Percentiles rank a stretch among this genome's conserved stretches.
These are phyloP conservation scores for Phytophthora sojae DNA, from an alignment of 352 stramenopile species.

Conservation along the genomic window DNA sequence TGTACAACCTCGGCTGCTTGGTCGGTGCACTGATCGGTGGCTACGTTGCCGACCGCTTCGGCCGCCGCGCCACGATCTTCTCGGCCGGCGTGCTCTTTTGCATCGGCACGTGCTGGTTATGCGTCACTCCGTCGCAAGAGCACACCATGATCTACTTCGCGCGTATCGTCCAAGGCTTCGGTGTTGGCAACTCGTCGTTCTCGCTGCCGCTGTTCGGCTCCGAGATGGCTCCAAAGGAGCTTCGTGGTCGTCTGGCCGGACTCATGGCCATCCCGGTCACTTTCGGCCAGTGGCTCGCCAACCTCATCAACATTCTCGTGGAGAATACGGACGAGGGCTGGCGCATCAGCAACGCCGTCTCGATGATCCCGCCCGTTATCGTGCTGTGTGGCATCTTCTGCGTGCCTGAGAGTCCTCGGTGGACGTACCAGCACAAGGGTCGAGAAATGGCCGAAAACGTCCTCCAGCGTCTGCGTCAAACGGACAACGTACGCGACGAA, in stretches of 20 bases:
- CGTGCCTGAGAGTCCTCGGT: conserved; percentile 42
- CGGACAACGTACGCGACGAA: conserved; percentile 37
- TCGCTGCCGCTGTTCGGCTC: conserved; percentile 48
- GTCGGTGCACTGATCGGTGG: conserved; percentile 45
- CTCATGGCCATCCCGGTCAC: conserved; percentile 41
- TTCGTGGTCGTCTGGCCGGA: conserved; percentile 41
- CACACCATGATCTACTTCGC: conserved; percentile 40
- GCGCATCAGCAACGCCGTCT: conserved; percentile 47
- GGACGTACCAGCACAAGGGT: conserved; percentile 39
- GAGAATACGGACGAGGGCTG: conserved; percentile 36
- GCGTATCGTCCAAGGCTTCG: conserved; percentile 44
- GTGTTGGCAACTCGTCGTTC: conserved; percentile 45
- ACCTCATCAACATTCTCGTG: conserved; percentile 45
- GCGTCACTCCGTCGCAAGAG: conserved; percentile 23
- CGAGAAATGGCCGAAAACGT: conserved; percentile 32
- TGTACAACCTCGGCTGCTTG: conserved; percentile 54
- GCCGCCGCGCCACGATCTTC: conserved; percentile 45
- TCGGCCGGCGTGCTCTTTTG: conserved; percentile 46
- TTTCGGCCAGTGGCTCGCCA: conserved; percentile 42
- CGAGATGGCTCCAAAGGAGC: conserved; percentile 52
- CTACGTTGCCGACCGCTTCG: conserved; percentile 39
- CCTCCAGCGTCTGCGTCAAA: conserved; percentile 39
- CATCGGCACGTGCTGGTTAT: conserved; percentile 41
- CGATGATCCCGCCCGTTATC: conserved; percentile 44
- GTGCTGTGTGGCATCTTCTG: conserved; percentile 51